Conservation (phyloP, 441 rosid species). For the Aleurites moluccanus region DNA sequence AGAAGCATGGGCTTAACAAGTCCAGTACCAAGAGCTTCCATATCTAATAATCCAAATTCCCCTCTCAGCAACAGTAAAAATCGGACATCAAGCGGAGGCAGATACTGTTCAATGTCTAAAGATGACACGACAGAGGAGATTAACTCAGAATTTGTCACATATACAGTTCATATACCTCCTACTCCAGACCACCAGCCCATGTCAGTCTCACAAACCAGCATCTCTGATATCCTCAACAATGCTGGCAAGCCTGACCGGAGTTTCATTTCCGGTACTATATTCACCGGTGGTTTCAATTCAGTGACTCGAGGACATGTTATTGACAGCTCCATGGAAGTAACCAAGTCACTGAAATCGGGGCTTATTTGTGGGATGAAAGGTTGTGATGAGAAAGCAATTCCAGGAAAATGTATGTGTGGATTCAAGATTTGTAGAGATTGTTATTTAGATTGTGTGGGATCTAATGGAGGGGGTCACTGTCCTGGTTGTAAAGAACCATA, state of each 20-base stretch:
- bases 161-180: constrained; percentile 81
- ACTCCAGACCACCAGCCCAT: constrained; percentile 78
- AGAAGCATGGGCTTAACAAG: constrained; percentile 72
- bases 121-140: constrained; percentile 46
- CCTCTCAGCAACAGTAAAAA: constrained; percentile 50
- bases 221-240: constrained; percentile 33
- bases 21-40: constrained; percentile 60
- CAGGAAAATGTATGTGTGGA: constrained; percentile 70
- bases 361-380: constrained; percentile 64
- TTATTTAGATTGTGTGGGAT: constrained; percentile 54
- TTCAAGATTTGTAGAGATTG: constrained; percentile 73
- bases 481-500: constrained; percentile 84
- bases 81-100: constrained; percentile 52
- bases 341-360: constrained; percentile 39
- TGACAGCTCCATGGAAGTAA: constrained; percentile 45
- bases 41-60: constrained; percentile 58
- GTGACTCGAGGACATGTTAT: constrained; percentile 76
- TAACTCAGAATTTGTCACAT: constrained; percentile 50
- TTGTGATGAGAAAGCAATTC: constrained; percentile 68
- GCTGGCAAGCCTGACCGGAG: constrained; percentile 40
- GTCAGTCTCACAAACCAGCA: constrained; percentile 52
- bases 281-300: constrained; percentile 73
- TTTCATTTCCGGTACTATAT: constrained; percentile 63
- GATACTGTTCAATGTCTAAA: constrained; percentile 55
- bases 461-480: constrained; percentile 59